phyloP scores from a whole-genome alignment of 2,329 filamentous ascomycete species.

The Pyrenochaeta sp. region DNA sequence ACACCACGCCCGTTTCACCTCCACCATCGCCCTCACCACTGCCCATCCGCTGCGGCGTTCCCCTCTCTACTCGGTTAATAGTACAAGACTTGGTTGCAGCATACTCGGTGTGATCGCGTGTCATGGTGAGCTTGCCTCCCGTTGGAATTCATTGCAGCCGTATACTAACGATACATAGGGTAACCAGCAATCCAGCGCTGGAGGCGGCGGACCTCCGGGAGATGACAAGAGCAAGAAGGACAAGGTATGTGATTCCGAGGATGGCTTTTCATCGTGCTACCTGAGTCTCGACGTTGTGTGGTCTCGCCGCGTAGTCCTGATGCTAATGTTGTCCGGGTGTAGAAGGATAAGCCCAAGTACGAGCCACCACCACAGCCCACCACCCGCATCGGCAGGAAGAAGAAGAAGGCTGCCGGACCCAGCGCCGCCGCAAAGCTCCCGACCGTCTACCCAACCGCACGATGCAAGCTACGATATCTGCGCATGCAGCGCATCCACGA shows the following conservation, averaged over 20 bases:
- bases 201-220: slow-evolving; percentile 70
- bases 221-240: slow-evolving; percentile 94
- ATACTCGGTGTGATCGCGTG: slow-evolving; percentile 26
- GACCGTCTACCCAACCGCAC: slow-evolving; percentile 89
- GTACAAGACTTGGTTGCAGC: not conserved
- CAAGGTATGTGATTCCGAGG: slow-evolving; percentile 49
- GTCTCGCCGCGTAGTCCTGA: slow-evolving; percentile 12
- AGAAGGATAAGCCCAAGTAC: slow-evolving; percentile 99
- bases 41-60: slow-evolving; percentile 7
- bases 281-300: not conserved
- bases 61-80: slow-evolving; percentile 1
- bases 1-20: slow-evolving; percentile 31
- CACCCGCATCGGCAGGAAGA: slow-evolving; percentile 96
- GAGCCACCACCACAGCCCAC: slow-evolving; percentile 97
- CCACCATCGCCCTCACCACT: slow-evolving; percentile 24
- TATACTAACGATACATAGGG: slow-evolving; percentile 65
- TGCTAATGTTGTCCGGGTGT: slow-evolving; percentile 25
- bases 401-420: slow-evolving; percentile 93
- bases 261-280: not conserved
- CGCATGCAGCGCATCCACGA: slow-evolving; percentile 99
- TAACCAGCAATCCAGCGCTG: slow-evolving; percentile 88
- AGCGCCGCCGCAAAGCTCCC: slow-evolving; percentile 96
- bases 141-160: slow-evolving; percentile 17
- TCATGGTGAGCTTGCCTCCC: slow-evolving; percentile 44
- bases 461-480: slow-evolving; percentile 96